Evolutionary conservation across 129 eudicot genomes (phyloP).

Genomic region (Cynara cardunculus): DNA sequence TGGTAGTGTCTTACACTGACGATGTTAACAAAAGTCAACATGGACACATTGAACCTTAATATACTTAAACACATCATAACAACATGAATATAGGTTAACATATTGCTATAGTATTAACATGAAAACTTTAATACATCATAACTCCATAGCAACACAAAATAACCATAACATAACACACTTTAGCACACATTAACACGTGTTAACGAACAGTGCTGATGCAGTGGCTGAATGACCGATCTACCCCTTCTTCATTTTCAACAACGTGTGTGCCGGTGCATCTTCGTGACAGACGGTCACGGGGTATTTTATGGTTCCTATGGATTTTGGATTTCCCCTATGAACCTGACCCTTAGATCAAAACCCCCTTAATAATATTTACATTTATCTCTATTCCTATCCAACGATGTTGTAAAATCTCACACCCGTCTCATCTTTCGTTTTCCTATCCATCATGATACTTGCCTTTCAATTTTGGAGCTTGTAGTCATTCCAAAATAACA

Average conservation of each 20-base stretch:
- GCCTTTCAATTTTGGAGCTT: neutral
- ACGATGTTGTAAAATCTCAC: neutral
- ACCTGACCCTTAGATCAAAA: too few relatives aligned
- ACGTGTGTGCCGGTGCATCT: neutral
- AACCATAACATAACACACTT: neutral
- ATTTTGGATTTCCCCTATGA: neutral
- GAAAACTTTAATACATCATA: too few relatives aligned
- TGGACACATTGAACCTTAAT: too few relatives aligned
- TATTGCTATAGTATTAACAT: too few relatives aligned
- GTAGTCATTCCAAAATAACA: neutral
- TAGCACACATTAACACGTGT: neutral
- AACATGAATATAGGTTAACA: too few relatives aligned
- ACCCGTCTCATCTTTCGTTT: too few relatives aligned
- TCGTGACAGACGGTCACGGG: neutral
- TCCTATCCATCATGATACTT: neutral
- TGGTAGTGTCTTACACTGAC: too few relatives aligned
- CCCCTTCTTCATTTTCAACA: neutral
- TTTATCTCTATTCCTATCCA: neutral
- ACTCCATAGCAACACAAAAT: too few relatives aligned
- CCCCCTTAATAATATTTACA: too few relatives aligned
- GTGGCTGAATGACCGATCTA: too few relatives aligned
- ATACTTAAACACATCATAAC: too few relatives aligned
- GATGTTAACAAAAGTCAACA: too few relatives aligned
- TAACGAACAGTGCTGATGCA: neutral
- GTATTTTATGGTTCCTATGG: neutral